Evolutionary conservation across 352 stramenopile genomes (phyloP), one percentile per base, ranked within the genome.

Genomic region (Phytophthora quininea): DNA sequence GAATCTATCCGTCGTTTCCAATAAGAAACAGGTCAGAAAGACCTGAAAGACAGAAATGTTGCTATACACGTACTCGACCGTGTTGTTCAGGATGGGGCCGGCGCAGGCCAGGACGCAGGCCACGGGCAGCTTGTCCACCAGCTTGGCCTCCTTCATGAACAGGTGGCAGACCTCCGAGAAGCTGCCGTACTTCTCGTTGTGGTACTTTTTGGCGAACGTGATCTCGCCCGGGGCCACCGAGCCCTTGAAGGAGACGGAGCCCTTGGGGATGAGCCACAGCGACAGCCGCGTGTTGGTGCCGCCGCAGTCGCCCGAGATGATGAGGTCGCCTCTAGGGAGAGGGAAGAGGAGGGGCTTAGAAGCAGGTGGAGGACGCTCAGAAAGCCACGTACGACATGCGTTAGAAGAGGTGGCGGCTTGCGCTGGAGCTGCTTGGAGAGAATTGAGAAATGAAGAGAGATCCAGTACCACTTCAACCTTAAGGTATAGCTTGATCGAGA

Each of bases 261-360:
- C 74, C 24, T 75, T 62, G 15, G 81, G 84, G 62, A 95, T 82
- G 43, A 79, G 69, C 75, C 84, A 94, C 29, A 97, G 73, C 70
- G 88, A 88, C 54, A 99, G 89, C 40, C 97, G 89, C 62, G 91
- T 97, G 79, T 98, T 99, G 62, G 97, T 99, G 62, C 97, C 97
- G 61, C 97, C 97, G 64, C 98, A 97, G 79, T 99, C 97, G 53
- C 92, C 97, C 7, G 82, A 90, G 43, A 55, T 55, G 49, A 55
- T 55, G 49, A 55, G 49, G 48, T 4, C 19, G 19, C 19, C 19
- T 24, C 19, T 24, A 24, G 19, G 19, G 19, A 24, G 19, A 24
- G 19, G 19, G 19, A n/a, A n/a, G 19, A 24, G 0, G 19, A 24
- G 19, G 19, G 19, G 19, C 19, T 24, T 24, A 24, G 19, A 24